Evolutionary conservation across 192 early-diverging fungal genomes (phyloP), one percentile per base, ranked within the genome.

Genomic region (Diversispora eburnea): DNA sequence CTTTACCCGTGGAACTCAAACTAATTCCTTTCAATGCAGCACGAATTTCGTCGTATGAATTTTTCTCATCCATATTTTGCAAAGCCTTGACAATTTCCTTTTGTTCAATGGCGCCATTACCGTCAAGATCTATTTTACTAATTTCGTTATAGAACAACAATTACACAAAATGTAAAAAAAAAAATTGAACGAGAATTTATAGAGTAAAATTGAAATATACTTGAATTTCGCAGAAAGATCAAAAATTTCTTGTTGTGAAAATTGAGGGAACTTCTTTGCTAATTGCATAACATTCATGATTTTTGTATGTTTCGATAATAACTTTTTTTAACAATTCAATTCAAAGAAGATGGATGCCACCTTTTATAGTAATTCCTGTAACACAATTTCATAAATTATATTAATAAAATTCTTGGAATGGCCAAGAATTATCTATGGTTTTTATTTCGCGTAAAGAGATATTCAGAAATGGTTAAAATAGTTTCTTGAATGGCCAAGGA

Each of bases 31-130:
- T 90, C 51, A 92, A 78, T 25, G 86, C 87, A 9, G 79, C 78
- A 47, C 90, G 88, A 58, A 93, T 88, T 59, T 92, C 88, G 74
- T 93, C 92, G 75, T 93, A 93, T 70, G 84, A 81, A 67, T 85
- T 79, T 71, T 86, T 86, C 15, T 88, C 84, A 20, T 89, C 89
- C 75, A 88, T 83, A 60, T 80, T 76, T 77, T 91, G 87, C 56
- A 87, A 84, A 10, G 85, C 87, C 61, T 87, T 77, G 56, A 87
- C 82, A 41, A 90, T 75, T 68, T 92, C 87, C 60, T 86, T 88
- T 77, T 89, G 85, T 71, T 91, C 86, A 64, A 93, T 76, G 58
- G 86, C 85, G 58, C 87, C 87, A 74, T 90, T 88, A 49, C 82
- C 81, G 77, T 92, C 91, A 45, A 92, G 76, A 75, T 89, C 88